Evolutionary conservation across 768 basidiomycete species (phyloP), one percentile per base, ranked within the genome.

Genomic region (Rhodosporidiobolus sp.): DNA sequence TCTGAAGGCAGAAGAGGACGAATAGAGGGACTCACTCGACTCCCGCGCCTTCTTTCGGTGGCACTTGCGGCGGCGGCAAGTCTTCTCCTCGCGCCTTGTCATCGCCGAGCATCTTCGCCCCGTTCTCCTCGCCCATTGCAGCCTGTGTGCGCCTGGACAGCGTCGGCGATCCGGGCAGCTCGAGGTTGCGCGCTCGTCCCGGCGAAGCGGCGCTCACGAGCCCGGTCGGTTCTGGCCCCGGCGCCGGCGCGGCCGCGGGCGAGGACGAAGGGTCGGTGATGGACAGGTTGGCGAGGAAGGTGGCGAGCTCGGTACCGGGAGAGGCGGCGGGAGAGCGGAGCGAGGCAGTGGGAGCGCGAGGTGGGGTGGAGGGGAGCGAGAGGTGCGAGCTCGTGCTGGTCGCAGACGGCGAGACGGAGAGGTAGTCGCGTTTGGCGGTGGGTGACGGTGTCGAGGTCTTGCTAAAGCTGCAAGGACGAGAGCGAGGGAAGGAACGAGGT

Each of bases 221-320:
- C 38, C 38, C 14, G 11, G 17, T n/a, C 26, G 50, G 26, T n/a
- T n/a, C 50, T 3, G n/a, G 50, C 50, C 11, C n/a, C 26, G 52
- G 52, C 3, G 4, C 11, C 50, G 12, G 14, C 28, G 48, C 8
- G 16, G 8, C 22, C 48, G 26, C 20, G 28, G 49, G 49, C 16
- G 49, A 34, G 14, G 24, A 43, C 8, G 7, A 8, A 1, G 46
- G 14, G n/a, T 65, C 63, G 35, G 32, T 26, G 30, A 70, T 43
- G 11, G 69, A 60, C 19, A 65, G 50, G 28, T 60, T 60, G n/a
- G 63, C 50, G 30, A 70, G 53, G 49, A 34, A 50, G 17, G 57
- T 35, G 2, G 69, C 63, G 63, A 70, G 63, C 9, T 64, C 63
- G 16, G 16, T 64, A 17, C 26, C 26, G 28, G 69, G 57, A 28